Evolutionary conservation across 2,329 filamentous ascomycete species (phyloP).

Genomic region (Colletotrichum sp.): DNA sequence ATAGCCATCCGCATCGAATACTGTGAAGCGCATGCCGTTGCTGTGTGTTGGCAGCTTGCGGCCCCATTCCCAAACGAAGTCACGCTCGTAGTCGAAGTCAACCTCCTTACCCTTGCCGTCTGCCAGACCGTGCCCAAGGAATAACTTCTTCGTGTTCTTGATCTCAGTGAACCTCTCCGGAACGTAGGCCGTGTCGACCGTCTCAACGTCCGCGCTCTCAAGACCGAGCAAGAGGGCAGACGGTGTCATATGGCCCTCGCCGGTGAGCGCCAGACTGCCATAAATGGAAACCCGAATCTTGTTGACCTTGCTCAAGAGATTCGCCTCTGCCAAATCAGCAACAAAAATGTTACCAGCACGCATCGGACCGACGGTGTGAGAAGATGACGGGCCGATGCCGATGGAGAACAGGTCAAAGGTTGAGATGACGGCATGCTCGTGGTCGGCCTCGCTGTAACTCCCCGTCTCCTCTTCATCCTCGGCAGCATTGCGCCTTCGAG

Average conservation of each 20-base stretch:
- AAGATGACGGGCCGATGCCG: slow-evolving; percentile 56
- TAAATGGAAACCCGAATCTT: slow-evolving; percentile 54
- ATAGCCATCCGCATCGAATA: slow-evolving; percentile 50
- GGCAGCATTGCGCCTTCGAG: slow-evolving; percentile 11
- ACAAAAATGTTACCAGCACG: slow-evolving; percentile 57
- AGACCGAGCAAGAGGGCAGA: slow-evolving; percentile 54
- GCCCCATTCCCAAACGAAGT: slow-evolving; percentile 58
- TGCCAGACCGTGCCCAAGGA: slow-evolving; percentile 45
- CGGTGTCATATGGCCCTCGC: slow-evolving; percentile 58
- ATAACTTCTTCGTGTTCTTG: slow-evolving; percentile 48
- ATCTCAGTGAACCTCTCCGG: slow-evolving; percentile 50
- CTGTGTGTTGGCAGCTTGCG: slow-evolving; percentile 56
- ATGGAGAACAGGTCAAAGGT: slow-evolving; percentile 58
- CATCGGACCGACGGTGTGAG: slow-evolving; percentile 58
- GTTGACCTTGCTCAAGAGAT: slow-evolving; percentile 47
- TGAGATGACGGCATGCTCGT: slow-evolving; percentile 57
- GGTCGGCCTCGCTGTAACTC: slow-evolving; percentile 53
- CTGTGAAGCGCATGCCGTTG: slow-evolving; percentile 58
- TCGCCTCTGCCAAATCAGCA: slow-evolving; percentile 49
- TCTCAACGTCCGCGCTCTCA: slow-evolving; percentile 53
- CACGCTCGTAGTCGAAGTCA: slow-evolving; percentile 52
- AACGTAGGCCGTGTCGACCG: slow-evolving; percentile 53
- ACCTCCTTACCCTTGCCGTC: slow-evolving; percentile 48
- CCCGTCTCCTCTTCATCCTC: slow-evolving; percentile 38
- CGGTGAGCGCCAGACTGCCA: slow-evolving; percentile 54